Conservation (phyloP, 2,329 filamentous ascomycete genomes). For the Ceratocystis alfenasii region DNA sequence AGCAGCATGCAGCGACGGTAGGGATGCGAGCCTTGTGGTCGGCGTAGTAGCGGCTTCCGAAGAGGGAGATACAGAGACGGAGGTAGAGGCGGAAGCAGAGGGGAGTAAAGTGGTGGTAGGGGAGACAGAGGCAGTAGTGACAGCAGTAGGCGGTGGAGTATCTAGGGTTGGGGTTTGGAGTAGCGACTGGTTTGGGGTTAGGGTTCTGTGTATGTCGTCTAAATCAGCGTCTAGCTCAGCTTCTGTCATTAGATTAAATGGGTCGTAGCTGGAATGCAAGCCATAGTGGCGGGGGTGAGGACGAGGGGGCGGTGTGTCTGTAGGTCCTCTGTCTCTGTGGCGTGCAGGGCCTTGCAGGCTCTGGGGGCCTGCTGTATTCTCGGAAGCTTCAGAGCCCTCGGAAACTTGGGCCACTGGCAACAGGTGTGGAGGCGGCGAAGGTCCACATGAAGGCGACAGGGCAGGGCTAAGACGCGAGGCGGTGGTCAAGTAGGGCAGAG, state of each 20-base stretch:
- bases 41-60: background rate
- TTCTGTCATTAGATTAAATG: background rate
- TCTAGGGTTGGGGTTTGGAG: background rate
- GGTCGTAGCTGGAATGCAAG: background rate
- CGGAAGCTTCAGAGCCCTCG: no score
- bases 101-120: background rate
- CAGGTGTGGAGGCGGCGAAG: background rate
- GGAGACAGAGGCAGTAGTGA: background rate
- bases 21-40: background rate
- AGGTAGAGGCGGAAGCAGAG: background rate
- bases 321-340: background rate
- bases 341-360: background rate
- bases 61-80: background rate
- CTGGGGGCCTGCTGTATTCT: background rate
- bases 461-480: slow-evolving; percentile 1
- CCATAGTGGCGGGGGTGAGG: background rate
- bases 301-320: background rate
- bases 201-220: background rate
- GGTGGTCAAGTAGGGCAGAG: background rate
- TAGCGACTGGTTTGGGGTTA: background rate
- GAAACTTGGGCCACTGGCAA: background rate
- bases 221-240: background rate
- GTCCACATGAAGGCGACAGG: background rate
- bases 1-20: slow-evolving; percentile 55
- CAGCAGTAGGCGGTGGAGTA: background rate